Conservation (phyloP, 2,329 filamentous ascomycete genomes). For the Fusarium xyrophilum region DNA sequence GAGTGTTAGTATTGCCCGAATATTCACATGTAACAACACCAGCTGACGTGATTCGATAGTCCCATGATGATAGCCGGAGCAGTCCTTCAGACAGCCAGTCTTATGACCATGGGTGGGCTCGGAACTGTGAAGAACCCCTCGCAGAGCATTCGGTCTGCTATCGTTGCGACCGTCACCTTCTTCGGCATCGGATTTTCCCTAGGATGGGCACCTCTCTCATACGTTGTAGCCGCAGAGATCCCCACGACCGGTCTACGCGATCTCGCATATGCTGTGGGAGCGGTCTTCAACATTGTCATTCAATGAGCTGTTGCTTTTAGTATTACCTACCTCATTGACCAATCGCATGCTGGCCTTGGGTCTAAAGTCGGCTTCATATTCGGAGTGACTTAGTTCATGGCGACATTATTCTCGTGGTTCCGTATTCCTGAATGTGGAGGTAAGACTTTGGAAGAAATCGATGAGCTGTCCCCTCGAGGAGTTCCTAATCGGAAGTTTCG, state of each 20-base stretch:
- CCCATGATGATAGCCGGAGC: slow-evolving; percentile 40
- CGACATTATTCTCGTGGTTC: slow-evolving; percentile 25
- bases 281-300: slow-evolving; percentile 28
- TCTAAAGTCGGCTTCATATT: slow-evolving; percentile 35
- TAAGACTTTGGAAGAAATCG: slow-evolving; percentile 34
- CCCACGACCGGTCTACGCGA: slow-evolving; percentile 44
- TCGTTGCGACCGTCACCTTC: slow-evolving; percentile 46
- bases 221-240: slow-evolving; percentile 48
- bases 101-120: slow-evolving; percentile 49
- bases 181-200: slow-evolving; percentile 43
- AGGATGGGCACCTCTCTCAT: slow-evolving; percentile 47
- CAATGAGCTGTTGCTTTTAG: slow-evolving; percentile 39
- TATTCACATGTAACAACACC: not conserved
- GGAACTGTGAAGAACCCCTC: slow-evolving; percentile 37
- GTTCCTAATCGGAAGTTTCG: slow-evolving; percentile 33
- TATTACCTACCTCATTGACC: slow-evolving; percentile 49
- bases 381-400: slow-evolving; percentile 13
- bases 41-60: slow-evolving; percentile 13
- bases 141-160: slow-evolving; percentile 33
- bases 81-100: slow-evolving; percentile 39
- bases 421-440: slow-evolving; percentile 35
- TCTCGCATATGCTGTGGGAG: slow-evolving; percentile 42
- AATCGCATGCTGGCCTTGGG: slow-evolving; percentile 45
- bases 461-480: slow-evolving; percentile 35
- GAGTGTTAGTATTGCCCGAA: not conserved